Conservation (phyloP, 2,329 filamentous ascomycete species). For the Berkeleyomyces basicola region DNA sequence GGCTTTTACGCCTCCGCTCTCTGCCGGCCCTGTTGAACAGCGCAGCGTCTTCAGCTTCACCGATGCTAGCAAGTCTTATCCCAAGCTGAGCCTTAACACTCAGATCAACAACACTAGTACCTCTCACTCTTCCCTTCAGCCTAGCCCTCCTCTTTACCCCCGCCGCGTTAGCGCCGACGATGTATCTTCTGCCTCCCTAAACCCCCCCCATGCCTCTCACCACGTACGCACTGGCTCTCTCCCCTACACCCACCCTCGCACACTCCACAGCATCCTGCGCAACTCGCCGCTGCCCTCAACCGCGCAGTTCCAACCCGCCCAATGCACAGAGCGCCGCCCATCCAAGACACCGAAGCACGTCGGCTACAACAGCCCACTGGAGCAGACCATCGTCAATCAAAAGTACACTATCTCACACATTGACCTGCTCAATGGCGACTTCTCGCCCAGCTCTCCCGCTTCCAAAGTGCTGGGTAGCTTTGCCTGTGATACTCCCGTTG, state of each 20-base stretch:
- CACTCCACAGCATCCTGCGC: conserved; percentile 46
- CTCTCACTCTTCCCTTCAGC: not conserved
- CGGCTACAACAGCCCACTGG: conserved; percentile 44
- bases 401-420: conserved; percentile 47
- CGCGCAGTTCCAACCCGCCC: conserved; percentile 33
- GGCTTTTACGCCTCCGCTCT: conserved; percentile 43
- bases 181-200: conserved; percentile 21
- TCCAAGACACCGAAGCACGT: conserved; percentile 38
- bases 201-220: conserved; percentile 33
- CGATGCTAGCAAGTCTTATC: not conserved
- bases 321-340: conserved; percentile 36
- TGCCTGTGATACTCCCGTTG: conserved; percentile 25
- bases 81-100: conserved; percentile 14
- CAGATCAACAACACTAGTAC: conserved; percentile 6
- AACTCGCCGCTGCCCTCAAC: conserved; percentile 45
- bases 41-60: conserved; percentile 10
- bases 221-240: conserved; percentile 19
- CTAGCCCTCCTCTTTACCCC: conserved; percentile 1
- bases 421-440: conserved; percentile 42
- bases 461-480: conserved; percentile 16
- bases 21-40: conserved; percentile 32
- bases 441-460: conserved; percentile 16
- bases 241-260: conserved; percentile 42
- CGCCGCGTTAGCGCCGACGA: conserved; percentile 1
- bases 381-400: conserved; percentile 46